These are phyloP conservation scores for Eucalyptus brandiana DNA, from an alignment of 345 rosid species.

Conservation along the genomic window DNA sequence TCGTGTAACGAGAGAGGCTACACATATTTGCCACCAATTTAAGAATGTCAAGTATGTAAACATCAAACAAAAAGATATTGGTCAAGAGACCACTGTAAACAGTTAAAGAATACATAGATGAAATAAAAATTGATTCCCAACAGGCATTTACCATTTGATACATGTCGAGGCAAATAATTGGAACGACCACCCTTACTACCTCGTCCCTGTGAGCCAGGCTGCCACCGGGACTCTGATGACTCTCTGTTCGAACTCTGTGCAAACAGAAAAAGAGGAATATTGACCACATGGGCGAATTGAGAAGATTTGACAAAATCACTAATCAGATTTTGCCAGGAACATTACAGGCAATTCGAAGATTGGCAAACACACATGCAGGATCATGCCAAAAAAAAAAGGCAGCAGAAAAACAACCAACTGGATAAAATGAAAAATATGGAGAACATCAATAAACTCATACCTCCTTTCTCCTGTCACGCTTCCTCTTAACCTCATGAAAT, in stretches of 20 bases:
- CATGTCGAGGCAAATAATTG: constrained; percentile 34
- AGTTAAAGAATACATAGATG: background rate
- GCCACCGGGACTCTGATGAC: constrained; percentile 61
- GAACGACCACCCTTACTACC: constrained; percentile 52
- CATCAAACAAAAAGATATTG: background rate
- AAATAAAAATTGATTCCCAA: background rate
- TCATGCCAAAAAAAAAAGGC: background rate
- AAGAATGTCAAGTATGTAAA: background rate
- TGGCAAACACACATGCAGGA: background rate
- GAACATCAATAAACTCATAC: constrained; percentile 9
- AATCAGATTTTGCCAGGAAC: background rate
- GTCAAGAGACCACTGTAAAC: background rate
- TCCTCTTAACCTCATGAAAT: constrained; percentile 81
- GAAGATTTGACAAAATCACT: background rate
- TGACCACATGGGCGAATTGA: background rate
- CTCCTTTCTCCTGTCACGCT: constrained; percentile 76
- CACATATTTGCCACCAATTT: background rate
- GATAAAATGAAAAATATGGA: background rate
- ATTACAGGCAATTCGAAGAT: background rate
- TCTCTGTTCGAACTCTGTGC: constrained; percentile 39
- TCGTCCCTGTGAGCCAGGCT: constrained; percentile 47
- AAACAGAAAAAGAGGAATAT: constrained; percentile 18
- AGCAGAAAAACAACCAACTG: background rate
- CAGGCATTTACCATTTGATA: constrained; percentile 41
- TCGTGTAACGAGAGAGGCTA: background rate